Percentiles rank a stretch among this genome's conserved stretches.
Evolutionary conservation across 2,329 filamentous ascomycete species (phyloP).

Genomic region (Fusarium nodosum): DNA sequence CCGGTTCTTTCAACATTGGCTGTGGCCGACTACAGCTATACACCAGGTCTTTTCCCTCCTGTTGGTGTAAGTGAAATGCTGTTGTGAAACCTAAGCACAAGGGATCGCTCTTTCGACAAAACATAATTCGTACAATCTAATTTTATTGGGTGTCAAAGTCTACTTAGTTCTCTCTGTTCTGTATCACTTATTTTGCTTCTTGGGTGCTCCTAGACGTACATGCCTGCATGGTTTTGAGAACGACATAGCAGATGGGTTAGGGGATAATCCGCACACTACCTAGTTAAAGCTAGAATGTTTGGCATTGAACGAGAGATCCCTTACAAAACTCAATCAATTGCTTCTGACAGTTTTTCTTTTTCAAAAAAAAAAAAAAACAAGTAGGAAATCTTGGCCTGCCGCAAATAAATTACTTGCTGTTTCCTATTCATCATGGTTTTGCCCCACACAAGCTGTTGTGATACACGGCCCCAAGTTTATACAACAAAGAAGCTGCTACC

Average conservation of each 20-base stretch:
- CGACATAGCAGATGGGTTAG: neutral
- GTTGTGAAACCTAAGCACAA: neutral
- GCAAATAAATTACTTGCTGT: neutral
- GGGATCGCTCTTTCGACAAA: neutral
- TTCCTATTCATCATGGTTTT: neutral
- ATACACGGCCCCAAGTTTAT: conserved; percentile 1
- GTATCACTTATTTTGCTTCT: neutral
- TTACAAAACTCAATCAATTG: neutral
- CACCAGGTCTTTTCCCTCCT: neutral
- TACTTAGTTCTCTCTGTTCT: neutral
- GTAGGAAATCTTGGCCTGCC: neutral
- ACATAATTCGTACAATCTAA: neutral
- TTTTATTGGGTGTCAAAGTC: neutral
- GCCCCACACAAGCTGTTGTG: conserved; percentile 31
- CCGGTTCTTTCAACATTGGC: neutral
- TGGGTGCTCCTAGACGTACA: neutral
- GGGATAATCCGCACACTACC: neutral
- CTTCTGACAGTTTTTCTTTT: neutral
- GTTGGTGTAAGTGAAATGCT: neutral
- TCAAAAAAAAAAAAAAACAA: neutral
- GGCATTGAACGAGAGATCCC: neutral
- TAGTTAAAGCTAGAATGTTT: neutral
- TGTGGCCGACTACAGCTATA: neutral
- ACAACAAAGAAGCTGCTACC: neutral
- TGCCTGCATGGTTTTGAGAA: neutral